phyloP scores from a whole-genome alignment of 2,329 filamentous ascomycete species.

The Ophiostoma ips region DNA sequence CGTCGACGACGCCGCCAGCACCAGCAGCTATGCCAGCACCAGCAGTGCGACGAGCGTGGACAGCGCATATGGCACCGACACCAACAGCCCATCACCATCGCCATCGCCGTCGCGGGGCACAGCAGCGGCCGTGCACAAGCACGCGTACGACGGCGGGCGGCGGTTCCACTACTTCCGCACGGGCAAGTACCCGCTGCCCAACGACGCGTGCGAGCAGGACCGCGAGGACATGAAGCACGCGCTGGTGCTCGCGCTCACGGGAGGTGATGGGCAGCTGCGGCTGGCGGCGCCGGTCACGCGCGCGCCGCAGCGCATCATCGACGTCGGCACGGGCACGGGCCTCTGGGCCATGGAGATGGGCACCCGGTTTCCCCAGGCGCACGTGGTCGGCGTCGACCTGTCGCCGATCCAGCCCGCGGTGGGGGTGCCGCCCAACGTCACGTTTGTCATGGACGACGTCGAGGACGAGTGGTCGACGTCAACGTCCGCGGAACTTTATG shows the following conservation, averaged over 20 bases:
- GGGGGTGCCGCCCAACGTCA: conserved; percentile 44
- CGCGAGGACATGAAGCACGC: conserved; percentile 32
- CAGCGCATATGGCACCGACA: too few species aligned
- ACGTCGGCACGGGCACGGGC: conserved; percentile 35
- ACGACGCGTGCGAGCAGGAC: conserved; percentile 31
- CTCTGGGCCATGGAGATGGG: conserved; percentile 30
- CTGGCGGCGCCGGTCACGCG: conserved; percentile 26
- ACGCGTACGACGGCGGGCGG: conserved; percentile 13
- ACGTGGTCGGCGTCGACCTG: conserved; percentile 28
- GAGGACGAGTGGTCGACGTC: conserved; percentile 43
- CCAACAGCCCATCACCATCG: too few species aligned
- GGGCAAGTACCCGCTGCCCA: conserved; percentile 32
- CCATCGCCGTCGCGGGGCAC: too few species aligned
- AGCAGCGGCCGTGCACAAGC: conserved; percentile 8
- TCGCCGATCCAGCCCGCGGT: conserved; percentile 33
- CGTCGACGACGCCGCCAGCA: too few species aligned
- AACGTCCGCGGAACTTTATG: conserved; percentile 33
- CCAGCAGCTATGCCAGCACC: too few species aligned
- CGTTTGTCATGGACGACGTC: conserved; percentile 48
- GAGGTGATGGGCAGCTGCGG: conserved; percentile 26
- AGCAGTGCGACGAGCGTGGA: too few species aligned
- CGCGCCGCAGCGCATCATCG: conserved; percentile 30
- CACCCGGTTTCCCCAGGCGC: conserved; percentile 27
- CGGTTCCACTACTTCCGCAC: conserved; percentile 29
- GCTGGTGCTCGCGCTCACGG: conserved; percentile 31